Percentiles rank a stretch among this genome's conserved stretches.
Evolutionary conservation across 1,284 basidiomycete species (phyloP).

Genomic region (Sporisorium reilianum): DNA sequence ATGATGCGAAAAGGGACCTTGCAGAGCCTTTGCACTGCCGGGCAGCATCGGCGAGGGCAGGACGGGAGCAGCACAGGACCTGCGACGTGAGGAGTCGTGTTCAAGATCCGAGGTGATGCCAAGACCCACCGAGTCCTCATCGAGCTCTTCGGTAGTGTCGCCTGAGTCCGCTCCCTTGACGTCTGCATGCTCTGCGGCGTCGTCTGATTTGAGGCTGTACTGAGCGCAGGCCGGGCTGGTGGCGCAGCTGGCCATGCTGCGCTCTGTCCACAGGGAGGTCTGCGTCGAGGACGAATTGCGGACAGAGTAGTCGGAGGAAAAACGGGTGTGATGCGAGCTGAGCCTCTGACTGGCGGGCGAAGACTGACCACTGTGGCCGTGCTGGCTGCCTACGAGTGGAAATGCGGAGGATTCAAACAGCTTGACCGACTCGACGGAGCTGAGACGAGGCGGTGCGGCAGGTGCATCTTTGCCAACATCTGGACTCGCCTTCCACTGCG

Average conservation of each 20-base stretch:
- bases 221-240: conserved; percentile 43
- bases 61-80: conserved; percentile 29
- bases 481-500: conserved; percentile 22
- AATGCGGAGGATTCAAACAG: conserved; percentile 17
- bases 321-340: conserved; percentile 26
- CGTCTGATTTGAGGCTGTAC: conserved; percentile 20
- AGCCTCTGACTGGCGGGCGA: conserved; percentile 25
- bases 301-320: conserved; percentile 34
- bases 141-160: conserved; percentile 40
- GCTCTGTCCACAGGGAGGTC: conserved; percentile 44
- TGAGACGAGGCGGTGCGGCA: conserved; percentile 17
- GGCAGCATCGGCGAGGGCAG: conserved; percentile 21
- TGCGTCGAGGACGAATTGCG: conserved; percentile 46
- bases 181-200: neutral
- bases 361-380: conserved; percentile 13
- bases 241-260: conserved; percentile 36
- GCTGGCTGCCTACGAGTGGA: conserved; percentile 1
- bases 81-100: conserved; percentile 22
- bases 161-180: neutral
- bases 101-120: conserved; percentile 49
- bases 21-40: conserved; percentile 19
- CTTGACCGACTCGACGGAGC: conserved; percentile 14
- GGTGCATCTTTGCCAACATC: neutral
- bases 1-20: conserved; percentile 53
- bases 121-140: conserved; percentile 41